Evolutionary conservation across 1,284 basidiomycete species (phyloP), one percentile per base, ranked within the genome.

Genomic region (Cutaneotrichosporon cutaneum): DNA sequence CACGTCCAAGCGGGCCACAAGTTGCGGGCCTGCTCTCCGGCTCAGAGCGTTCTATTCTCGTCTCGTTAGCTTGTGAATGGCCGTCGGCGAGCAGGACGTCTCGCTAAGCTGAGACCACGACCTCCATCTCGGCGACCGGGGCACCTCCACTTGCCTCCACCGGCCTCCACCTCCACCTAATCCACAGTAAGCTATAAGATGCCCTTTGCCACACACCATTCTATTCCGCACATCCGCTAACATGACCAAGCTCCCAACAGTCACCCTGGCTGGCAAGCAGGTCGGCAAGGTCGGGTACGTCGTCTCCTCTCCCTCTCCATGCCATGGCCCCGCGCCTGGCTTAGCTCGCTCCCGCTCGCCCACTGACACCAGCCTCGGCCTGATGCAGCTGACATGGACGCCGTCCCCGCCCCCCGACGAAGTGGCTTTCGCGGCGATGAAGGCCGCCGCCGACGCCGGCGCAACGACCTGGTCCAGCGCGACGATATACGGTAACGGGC

Each of bases 361-460:
- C n/a, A 22, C 47, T 59, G 21, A 60, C 55, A 0, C 39, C 47
- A 66, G 66, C 39, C 68, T 71, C 77, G 85, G 85, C 2, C 74
- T 85, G 55, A 86, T 86, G 85, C 77, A 82, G 74, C 82, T 86
- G 77, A 85, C 83, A 68, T 84, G 70, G 71, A 81, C 65, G 44
- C 78, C 82, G 18, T 70, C 67, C 26, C 81, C 80, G 13, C 75
- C 81, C 3, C 72, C 84, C 0, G 85, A 88, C 51, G 83, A 85
- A 57, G 78, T 83, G 21, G 83, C 83, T 11, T 88, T 89, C 63
- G 83, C 82, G 42, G 80, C 85, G 6, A 86, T 89, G 80, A 87
- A 85, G 71, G 73, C 77, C 2, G 84, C 86, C 3, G 84, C 84
- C 13, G 79, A 89, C 47, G 82, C 85, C 27, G 82, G 84, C 0